Base-by-base conservation (phyloP, 1,139 yeast genomes). In the Blastobotrys indianensis region DNA sequence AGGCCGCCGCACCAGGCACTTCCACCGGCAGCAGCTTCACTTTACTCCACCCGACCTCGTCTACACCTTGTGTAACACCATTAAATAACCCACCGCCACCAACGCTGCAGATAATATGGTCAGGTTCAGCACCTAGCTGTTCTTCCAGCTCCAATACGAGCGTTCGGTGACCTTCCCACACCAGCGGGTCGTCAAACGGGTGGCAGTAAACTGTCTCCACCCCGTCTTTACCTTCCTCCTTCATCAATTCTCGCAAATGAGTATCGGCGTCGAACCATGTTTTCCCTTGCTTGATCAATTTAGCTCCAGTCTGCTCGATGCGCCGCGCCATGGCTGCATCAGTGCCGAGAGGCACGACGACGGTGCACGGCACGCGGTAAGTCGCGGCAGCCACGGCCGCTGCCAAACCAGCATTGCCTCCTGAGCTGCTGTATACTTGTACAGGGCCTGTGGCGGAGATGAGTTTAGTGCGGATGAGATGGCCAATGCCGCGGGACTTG, bases 351-450 rank as follows among this genome's bases (percentile, higher is more conserved):
- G 90, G 90, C 5, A 83, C 75, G 1, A 80, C 85, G 6, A 83
- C 87, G 0, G 85, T 79, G 53, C 88, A 80, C 9, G 72, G 69
- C 7, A 74, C 61, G 1, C 68, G 67, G 50, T 72, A 69, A 45
- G 60, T 64, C 32, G 60, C 61, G 3, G 83, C 76, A 37, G 84
- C 78, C 44, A 74, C 74, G 0, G 87, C 86, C 2, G 85, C 85
- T 0, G 90, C 90, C 42, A 80, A 67, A 0, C 92, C 92, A 0
- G 92, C 92, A 59, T 83, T 83, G 0, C 92, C 92, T 10, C 90
- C 92, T 12, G 85, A 79, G 30, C 85, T 79, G 5, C 83, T 73
- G 59, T 73, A 77, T 3, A 82, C 78, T 16, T 73, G 73, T 32
- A 61, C 58, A 16, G 50, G 52, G 7, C 48, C 47, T 4, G 41